Percentiles rank a stretch among this genome's conserved stretches.
phyloP scores from a whole-genome alignment of 208 protist genomes.

The Trypanosoma avium region DNA sequence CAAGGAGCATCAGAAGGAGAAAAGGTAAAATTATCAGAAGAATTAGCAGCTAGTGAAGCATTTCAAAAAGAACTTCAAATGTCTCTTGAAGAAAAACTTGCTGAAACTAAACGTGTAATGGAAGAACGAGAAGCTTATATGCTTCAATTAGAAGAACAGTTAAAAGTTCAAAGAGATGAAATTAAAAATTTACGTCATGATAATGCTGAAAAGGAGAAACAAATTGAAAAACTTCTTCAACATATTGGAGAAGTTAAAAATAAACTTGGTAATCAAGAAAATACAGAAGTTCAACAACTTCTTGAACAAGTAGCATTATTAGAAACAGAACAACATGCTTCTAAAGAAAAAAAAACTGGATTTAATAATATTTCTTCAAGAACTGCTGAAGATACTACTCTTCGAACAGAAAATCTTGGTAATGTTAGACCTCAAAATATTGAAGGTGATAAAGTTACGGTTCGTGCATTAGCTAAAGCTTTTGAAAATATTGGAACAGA shows the following conservation, averaged over 20 bases:
- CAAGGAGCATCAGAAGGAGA: slow-evolving; percentile 52
- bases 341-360: slow-evolving; percentile 33
- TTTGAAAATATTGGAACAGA: slow-evolving; percentile 12
- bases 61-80: slow-evolving; percentile 69
- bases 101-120: slow-evolving; percentile 63
- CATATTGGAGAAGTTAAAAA: slow-evolving; percentile 39
- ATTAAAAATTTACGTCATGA: slow-evolving; percentile 50
- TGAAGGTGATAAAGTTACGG: slow-evolving; percentile 4
- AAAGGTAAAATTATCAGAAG: slow-evolving; percentile 48
- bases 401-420: slow-evolving; percentile 16
- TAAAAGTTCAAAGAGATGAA: slow-evolving; percentile 50
- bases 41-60: slow-evolving; percentile 65
- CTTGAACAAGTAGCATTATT: slow-evolving; percentile 57
- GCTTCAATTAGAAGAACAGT: slow-evolving; percentile 50
- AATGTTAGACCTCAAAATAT: slow-evolving; percentile 7
- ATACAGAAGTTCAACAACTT: slow-evolving; percentile 47
- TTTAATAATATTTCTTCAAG: slow-evolving; percentile 16
- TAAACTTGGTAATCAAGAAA: not conserved
- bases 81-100: slow-evolving; percentile 70
- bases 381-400: slow-evolving; percentile 10
- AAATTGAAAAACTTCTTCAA: slow-evolving; percentile 60
- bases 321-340: slow-evolving; percentile 52
- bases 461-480: slow-evolving; percentile 17
- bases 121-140: slow-evolving; percentile 71
- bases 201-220: slow-evolving; percentile 67